These are phyloP conservation scores for Colletotrichum sp. DNA, from an alignment of 2,329 filamentous ascomycete species.

Conservation along the genomic window DNA sequence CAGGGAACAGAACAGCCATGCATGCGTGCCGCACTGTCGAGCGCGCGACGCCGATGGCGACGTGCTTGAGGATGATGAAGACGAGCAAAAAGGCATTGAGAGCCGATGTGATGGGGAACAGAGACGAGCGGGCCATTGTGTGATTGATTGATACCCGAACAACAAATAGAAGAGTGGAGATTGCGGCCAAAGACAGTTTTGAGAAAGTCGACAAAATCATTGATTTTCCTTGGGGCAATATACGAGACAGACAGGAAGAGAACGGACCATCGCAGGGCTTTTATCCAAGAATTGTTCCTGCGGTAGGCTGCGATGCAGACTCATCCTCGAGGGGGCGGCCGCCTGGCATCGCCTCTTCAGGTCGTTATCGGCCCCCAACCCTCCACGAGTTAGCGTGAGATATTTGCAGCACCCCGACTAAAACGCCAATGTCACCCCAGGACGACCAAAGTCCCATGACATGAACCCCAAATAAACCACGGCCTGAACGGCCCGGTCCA, in stretches of 20 bases:
- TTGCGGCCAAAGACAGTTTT: neutral
- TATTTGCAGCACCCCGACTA: neutral
- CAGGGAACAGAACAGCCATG: slow-evolving; percentile 9
- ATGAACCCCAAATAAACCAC: neutral
- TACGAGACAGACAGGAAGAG: neutral
- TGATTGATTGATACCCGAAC: neutral
- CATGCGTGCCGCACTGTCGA: neutral
- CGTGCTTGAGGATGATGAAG: slow-evolving; percentile 20
- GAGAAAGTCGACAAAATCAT: neutral
- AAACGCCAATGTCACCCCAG: neutral
- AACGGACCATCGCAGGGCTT: neutral
- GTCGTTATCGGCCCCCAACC: neutral
- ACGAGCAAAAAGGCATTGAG: slow-evolving; percentile 1
- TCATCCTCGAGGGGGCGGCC: neutral
- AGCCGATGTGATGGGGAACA: slow-evolving; percentile 8
- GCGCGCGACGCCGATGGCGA: neutral
- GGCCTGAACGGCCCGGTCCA: neutral
- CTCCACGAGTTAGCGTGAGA: neutral
- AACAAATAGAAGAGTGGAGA: neutral
- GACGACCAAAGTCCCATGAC: neutral
- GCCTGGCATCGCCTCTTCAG: neutral
- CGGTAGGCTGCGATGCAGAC: neutral
- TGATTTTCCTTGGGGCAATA: neutral
- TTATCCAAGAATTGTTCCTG: neutral
- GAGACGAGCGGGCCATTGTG: neutral